Conservation (phyloP, 441 rosid species). For the Metrosideros polymorpha region DNA sequence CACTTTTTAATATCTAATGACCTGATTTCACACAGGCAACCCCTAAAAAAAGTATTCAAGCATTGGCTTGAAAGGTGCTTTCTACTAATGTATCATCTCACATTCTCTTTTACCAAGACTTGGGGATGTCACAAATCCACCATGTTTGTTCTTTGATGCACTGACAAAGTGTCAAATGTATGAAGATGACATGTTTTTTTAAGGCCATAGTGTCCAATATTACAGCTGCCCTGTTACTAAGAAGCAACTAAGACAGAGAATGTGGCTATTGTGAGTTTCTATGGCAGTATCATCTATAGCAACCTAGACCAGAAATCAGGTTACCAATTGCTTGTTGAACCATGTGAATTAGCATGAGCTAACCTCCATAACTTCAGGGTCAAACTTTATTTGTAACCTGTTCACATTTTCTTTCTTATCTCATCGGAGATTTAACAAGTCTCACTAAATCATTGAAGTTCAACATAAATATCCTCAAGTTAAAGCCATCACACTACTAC, state of each 20-base stretch:
- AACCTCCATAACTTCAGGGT: neutral
- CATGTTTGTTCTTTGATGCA: neutral
- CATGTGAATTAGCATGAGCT: neutral
- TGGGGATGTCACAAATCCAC: neutral
- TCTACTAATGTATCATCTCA: neutral
- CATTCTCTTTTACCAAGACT: neutral
- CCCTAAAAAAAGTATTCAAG: neutral
- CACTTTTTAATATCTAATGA: neutral
- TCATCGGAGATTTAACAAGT: neutral
- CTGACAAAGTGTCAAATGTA: neutral
- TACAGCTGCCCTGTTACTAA: too few relatives aligned
- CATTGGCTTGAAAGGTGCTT: neutral
- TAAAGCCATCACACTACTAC: neutral
- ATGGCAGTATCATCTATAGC: neutral
- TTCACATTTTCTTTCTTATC: neutral
- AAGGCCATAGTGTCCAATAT: too few relatives aligned
- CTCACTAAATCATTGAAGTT: neutral
- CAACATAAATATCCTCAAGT: neutral
- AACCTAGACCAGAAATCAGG: neutral
- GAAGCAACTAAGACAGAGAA: too few relatives aligned
- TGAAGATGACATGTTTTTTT: too few relatives aligned
- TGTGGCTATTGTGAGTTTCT: neutral
- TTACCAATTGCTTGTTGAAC: neutral
- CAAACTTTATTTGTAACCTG: neutral
- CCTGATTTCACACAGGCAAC: neutral